Evolutionary conservation across 2,329 filamentous ascomycete genomes (phyloP), one percentile per base, ranked within the genome.

Genomic region (Verticillium tricorpus): DNA sequence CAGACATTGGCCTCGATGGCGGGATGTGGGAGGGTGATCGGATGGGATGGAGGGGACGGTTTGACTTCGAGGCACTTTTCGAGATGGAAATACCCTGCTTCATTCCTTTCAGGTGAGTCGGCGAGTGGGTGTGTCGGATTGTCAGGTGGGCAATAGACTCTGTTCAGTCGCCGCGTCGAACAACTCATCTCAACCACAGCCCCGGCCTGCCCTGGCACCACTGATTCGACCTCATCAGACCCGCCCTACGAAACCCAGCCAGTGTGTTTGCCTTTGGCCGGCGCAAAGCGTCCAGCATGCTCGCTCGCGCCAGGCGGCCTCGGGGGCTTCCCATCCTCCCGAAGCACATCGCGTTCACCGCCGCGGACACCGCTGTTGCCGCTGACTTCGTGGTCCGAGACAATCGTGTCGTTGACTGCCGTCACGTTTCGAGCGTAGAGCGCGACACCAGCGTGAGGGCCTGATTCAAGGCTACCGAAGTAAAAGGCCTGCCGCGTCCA

Each of bases 391-490:
- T 76, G 66, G 71, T 88, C 84, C 25, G 71, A 70, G 5, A 81
- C 70, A 19, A 88, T 70, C 0, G 79, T 83, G 57, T 80, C 77
- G 69, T 89, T 88, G 2, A 78, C 73, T 4, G 84, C 83, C 32
- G 74, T 71, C 31, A 89, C 82, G 57, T 84, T 78, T 22, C 88
- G 78, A 61, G 73, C 76, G 71, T 89, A 92, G 54, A 89, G 73
- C 70, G 81, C 74, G 57, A 56, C 67, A 66, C 28, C 66, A 66
- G 56, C 45, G 17, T 40, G n/a, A 19, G 65, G 57, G 3, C 66
- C 69, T 3, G 64, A 66, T 5, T 67, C 66, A 37, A 82, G 69
- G 6, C 82, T 81, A n/a, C 75, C 76, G 64, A 90, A 85, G 7
- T 67, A 71, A 64, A 89, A 83, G 2, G 76, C 73, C 72, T 91